Base-by-base conservation (phyloP, 2,329 filamentous ascomycete species). In the Chrysosporium queenslandicum region DNA sequence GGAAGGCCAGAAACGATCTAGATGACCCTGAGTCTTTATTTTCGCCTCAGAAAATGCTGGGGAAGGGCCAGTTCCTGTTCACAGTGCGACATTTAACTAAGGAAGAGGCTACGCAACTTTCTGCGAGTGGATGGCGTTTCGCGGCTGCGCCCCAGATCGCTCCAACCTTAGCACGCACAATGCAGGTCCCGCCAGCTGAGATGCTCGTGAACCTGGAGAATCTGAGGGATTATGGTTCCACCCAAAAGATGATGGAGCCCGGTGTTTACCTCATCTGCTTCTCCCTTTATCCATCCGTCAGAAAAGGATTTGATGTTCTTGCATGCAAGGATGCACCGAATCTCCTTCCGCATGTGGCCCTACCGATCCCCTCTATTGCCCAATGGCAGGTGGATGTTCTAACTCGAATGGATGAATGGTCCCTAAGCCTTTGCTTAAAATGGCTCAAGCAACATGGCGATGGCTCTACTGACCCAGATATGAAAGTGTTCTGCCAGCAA, bases 31-130 rank as follows among this genome's bases (percentile, higher is more conserved):
- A 76, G 55, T 58, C 66, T 4, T 69, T 65, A 3, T 54, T 65
- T 3, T 53, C 60, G 1, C 63, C 60, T 27, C 37, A 40, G 6
- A 59, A 65, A 1, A 63, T 67, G 29, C 77, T 81, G 34, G 85
- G 85, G 3, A 82, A 81, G 54, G 88, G 89, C 0, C 87, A 90
- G 50, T 75, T 94, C 42, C 79, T 95, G 65, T 89, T 94, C 60
- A 76, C 94, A 8, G 83, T 89, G 4, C 84, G 82, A 9, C 77
- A 77, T 40, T 74, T 85, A 1, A 72, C 68, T 30, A 72, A 73
- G 30, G 71, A 76, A 0, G 85, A 89, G 32, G 74, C 78, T 0
- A 75, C 79, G 48, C 76, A 77, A 25, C 74, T 94, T 12, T 78
- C 83, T 56, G 80, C 86, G 1, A 72, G 78, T 9, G 88, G 89